phyloP scores from a whole-genome alignment of 116 monocot genomes.

The Thalassia testudinum region DNA sequence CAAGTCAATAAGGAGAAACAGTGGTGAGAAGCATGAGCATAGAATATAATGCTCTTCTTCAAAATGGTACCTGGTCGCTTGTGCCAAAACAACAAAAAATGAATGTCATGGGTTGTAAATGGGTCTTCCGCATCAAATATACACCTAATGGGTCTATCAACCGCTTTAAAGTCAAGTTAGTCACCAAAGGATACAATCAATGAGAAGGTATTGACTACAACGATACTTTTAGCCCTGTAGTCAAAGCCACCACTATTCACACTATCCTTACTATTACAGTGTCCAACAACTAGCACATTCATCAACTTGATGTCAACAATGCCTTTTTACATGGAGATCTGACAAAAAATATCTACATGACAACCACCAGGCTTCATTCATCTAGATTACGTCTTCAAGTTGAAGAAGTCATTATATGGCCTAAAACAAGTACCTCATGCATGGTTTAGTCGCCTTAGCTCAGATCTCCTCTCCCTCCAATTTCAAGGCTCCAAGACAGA shows the following conservation, averaged over 20 bases:
- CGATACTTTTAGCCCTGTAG: not conserved
- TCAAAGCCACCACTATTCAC: not conserved
- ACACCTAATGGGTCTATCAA: not conserved
- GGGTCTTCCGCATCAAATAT: too few relatives aligned
- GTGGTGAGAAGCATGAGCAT: not conserved
- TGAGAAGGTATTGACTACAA: not conserved
- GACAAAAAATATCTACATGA: not conserved
- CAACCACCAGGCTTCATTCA: not conserved
- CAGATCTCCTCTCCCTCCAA: too few relatives aligned
- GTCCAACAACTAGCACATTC: not conserved
- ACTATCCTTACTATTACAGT: not conserved
- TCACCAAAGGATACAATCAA: too few relatives aligned
- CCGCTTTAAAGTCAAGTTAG: not conserved
- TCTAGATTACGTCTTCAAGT: not conserved
- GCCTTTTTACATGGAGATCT: not conserved
- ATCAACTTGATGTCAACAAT: not conserved
- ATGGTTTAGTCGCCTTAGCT: not conserved
- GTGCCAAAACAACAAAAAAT: too few relatives aligned
- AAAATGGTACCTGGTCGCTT: not conserved
- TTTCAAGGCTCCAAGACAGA: not conserved
- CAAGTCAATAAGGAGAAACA: not conserved
- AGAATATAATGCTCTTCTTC: not conserved
- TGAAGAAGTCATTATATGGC: too few relatives aligned
- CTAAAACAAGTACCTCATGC: not conserved
- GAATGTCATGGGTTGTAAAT: conserved; percentile 1